Evolutionary conservation across 306 rosid species (phyloP).

Genomic region (Cucumis melo): DNA sequence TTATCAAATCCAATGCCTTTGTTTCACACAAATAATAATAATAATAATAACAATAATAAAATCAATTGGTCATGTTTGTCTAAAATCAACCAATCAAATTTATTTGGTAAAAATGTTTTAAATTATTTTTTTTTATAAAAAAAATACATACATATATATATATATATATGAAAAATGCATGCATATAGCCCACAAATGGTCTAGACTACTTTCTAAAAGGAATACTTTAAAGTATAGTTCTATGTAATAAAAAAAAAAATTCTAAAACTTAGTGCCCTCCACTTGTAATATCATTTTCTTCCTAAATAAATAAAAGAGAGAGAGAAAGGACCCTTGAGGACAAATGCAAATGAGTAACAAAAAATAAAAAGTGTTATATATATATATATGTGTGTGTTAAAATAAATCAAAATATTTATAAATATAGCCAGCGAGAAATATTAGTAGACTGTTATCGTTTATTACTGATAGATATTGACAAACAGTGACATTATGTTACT

Average conservation of each 20-base stretch:
- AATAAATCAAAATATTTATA: no score
- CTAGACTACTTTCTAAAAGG: neutral
- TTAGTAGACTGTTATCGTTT: no score
- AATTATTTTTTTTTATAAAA: neutral
- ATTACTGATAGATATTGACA: no score
- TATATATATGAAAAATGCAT: neutral
- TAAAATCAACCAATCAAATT: neutral
- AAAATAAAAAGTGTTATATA: no score
- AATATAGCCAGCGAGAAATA: no score
- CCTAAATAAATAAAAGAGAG: neutral
- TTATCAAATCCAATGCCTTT: neutral
- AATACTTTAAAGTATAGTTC: neutral
- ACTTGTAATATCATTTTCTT: neutral
- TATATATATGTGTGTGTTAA: no score
- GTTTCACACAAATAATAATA: neutral
- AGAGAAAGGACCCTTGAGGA: neutral
- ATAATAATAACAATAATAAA: neutral
- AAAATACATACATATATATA: neutral
- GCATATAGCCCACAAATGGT: neutral
- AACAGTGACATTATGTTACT: no score
- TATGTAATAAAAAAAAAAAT: neutral
- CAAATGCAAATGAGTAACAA: neutral
- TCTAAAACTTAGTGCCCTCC: constrained; percentile 5
- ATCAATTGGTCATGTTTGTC: neutral
- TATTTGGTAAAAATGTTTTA: neutral